These are phyloP conservation scores for Penicillium sp. DNA, from an alignment of 2,329 filamentous ascomycete species.

Conservation along the genomic window DNA sequence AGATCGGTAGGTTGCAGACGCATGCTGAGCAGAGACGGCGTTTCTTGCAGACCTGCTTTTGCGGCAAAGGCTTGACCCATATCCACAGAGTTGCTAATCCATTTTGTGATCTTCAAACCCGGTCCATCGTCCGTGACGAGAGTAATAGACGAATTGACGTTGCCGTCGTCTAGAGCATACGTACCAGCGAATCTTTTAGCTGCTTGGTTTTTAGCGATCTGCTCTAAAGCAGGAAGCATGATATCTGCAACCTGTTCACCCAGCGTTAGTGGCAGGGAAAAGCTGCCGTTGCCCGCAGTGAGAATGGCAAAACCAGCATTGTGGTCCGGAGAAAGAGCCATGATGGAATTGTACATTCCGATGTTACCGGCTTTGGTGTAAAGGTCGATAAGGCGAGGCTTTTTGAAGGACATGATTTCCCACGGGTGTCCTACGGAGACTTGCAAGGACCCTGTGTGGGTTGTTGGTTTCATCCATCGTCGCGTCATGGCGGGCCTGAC, in stretches of 20 bases:
- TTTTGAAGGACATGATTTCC: constrained; percentile 38
- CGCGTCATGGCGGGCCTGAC: constrained; percentile 40
- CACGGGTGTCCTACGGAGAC: constrained; percentile 48
- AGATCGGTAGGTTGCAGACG: constrained; percentile 27
- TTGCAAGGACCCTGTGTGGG: constrained; percentile 40
- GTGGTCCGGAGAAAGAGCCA: constrained; percentile 29
- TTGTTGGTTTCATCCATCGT: constrained; percentile 49
- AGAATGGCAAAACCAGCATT: constrained; percentile 25
- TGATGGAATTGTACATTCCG: constrained; percentile 22
- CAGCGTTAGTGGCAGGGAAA: constrained; percentile 1
- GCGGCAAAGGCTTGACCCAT: constrained; percentile 16
- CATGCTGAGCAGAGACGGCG: constrained; percentile 13
- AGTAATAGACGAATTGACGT: constrained; percentile 18
- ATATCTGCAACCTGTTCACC: constrained; percentile 17
- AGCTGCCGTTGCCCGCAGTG: constrained; percentile 15
- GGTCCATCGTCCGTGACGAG: constrained; percentile 20
- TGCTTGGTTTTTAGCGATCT: constrained; percentile 24
- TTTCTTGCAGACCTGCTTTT: neutral
- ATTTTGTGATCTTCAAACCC: constrained; percentile 18
- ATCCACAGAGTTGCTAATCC: constrained; percentile 22
- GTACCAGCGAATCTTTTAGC: constrained; percentile 16
- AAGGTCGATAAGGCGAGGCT: constrained; percentile 21
- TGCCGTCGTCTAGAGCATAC: constrained; percentile 7
- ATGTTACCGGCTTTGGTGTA: constrained; percentile 31
- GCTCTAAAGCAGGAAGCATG: constrained; percentile 22